These are phyloP conservation scores for Aristolochia californica DNA, from an alignment of 164 flowering plant genomes.

Conservation along the genomic window DNA sequence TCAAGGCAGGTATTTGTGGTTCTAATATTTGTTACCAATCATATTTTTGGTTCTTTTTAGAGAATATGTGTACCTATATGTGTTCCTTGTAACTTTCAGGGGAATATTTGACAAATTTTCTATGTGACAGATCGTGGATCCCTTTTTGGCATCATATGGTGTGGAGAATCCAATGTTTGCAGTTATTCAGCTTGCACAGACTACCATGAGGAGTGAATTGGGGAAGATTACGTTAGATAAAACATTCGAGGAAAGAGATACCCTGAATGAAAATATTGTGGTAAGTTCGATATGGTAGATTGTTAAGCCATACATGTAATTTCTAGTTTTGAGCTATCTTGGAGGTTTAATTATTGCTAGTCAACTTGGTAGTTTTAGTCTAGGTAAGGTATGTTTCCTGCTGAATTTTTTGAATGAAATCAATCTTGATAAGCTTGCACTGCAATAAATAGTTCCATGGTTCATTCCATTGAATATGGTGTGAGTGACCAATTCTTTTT, in stretches of 20 bases:
- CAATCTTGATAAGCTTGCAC: too few relatives aligned
- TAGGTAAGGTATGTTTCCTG: too few relatives aligned
- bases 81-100: neutral
- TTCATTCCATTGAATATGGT: too few relatives aligned
- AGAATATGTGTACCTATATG: neutral
- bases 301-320: too few relatives aligned
- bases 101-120: neutral
- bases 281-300: constrained; percentile 22
- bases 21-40: neutral
- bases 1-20: constrained; percentile 62
- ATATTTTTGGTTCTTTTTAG: neutral
- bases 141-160: constrained; percentile 79
- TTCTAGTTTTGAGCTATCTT: too few relatives aligned
- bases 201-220: constrained; percentile 91
- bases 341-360: neutral
- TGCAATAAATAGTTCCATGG: too few relatives aligned
- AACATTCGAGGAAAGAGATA: constrained; percentile 86
- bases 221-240: constrained; percentile 91
- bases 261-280: constrained; percentile 79
- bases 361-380: neutral
- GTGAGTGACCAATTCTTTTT: too few relatives aligned
- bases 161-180: constrained; percentile 83
- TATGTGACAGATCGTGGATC: constrained; percentile 63
- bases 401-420: too few relatives aligned
- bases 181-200: constrained; percentile 86